A percentile compares a stretch with the other conserved stretches of the same genome.
These are phyloP conservation scores for Crucihimalaya himalaica DNA, from an alignment of 345 rosid species.

Conservation along the genomic window DNA sequence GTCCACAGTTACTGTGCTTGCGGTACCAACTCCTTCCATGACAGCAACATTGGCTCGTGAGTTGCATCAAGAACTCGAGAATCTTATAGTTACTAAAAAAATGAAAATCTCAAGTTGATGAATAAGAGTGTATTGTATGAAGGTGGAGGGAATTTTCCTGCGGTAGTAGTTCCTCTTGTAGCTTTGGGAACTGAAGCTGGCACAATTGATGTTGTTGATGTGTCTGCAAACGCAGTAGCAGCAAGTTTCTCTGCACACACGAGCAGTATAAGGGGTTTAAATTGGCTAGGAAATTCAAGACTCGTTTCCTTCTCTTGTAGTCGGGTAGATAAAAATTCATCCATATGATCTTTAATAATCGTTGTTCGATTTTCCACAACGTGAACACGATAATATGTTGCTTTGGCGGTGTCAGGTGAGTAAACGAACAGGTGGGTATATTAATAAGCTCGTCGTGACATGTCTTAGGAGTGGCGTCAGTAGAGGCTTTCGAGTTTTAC, in stretches of 20 bases:
- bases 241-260: slow-evolving; percentile 74
- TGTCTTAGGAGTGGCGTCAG: slow-evolving; percentile 88
- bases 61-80: slow-evolving; percentile 39
- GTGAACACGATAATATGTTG: slow-evolving; percentile 4
- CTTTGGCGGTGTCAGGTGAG: slow-evolving; percentile 52
- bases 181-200: slow-evolving; percentile 91
- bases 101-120: slow-evolving; percentile 19
- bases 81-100: not conserved
- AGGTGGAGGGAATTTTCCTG: slow-evolving; percentile 88
- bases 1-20: slow-evolving; percentile 75
- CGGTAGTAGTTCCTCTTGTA: slow-evolving; percentile 84
- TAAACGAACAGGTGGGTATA: slow-evolving; percentile 79
- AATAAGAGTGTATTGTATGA: slow-evolving; percentile 32
- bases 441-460: slow-evolving; percentile 74
- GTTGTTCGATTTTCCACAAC: not conserved
- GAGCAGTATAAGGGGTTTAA: slow-evolving; percentile 68
- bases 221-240: slow-evolving; percentile 80
- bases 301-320: slow-evolving; percentile 75
- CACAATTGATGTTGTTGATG: slow-evolving; percentile 77
- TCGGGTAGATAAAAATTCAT: slow-evolving; percentile 44
- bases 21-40: slow-evolving; percentile 86
- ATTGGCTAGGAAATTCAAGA: slow-evolving; percentile 96
- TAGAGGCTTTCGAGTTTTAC: slow-evolving; percentile 71
- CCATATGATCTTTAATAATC: not conserved
- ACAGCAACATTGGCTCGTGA: slow-evolving; percentile 85